Base-by-base conservation (phyloP, 2,329 filamentous ascomycete species). In the Fusarium scirpi region DNA sequence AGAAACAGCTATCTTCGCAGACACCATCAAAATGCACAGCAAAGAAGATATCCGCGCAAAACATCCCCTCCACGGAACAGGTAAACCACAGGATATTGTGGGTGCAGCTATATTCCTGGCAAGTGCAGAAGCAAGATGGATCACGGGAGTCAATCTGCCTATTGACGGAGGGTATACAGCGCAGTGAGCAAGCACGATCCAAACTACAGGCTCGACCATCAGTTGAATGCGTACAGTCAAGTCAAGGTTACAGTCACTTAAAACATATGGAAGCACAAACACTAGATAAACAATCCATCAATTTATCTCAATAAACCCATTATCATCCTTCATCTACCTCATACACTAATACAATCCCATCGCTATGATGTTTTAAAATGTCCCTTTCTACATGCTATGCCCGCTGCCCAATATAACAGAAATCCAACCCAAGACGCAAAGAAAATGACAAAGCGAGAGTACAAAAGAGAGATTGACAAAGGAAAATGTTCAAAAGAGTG, bases 101-200 rank as follows among this genome's bases (percentile, higher is more conserved):
- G 77, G 77, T 1, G 80, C 81, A 0, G 78, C 82, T 0, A 71
- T 78, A 1, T 84, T 83, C 43, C 75, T 84, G 0, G 80, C 79
- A 0, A 77, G 79, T 16, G 74, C 78, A 4, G 78, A 83, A 22
- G 76, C 81, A 3, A 73, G 81, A 44, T 83, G 81, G 81, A 80
- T 84, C 7, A 84, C 82, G 0, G 82, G 82, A 0, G 76, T 76
- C 3, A 73, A 77, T 43, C 65, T 83, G 0, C 76, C 81, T 0
- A 80, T 83, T 0, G 82, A 83, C 57, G 82, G 81, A 2, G 82
- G 82, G 1, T 79, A 77, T 8, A 82, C 80, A 1, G 79, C 80
- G 12, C 73, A 75, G 57, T 78, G 34, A 34, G 8, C n/a, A 29
- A 15, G 22, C 34, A 9, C 15, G 8, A 9, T 8, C 20, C 34